Evolutionary conservation across 129 eudicot genomes (phyloP).

Genomic region (Ambrosia artemisiifolia): DNA sequence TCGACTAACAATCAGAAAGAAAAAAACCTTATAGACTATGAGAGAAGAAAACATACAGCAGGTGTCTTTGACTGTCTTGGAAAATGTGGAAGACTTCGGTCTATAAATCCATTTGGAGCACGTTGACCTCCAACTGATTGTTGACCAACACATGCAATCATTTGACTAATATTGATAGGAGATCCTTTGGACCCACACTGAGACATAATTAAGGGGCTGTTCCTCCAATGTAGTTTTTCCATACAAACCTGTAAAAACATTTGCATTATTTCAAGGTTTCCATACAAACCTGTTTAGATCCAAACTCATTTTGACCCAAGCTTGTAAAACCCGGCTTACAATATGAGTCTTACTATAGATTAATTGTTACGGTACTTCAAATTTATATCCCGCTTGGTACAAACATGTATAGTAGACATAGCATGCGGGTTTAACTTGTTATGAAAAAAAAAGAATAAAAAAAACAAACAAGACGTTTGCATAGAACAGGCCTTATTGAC

Average conservation of each 20-base stretch:
- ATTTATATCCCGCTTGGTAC: too few species aligned
- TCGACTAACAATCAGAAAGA: not conserved
- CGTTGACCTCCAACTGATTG: constrained; percentile 95
- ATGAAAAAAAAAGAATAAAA: too few species aligned
- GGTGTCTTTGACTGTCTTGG: constrained; percentile 74
- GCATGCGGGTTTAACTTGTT: too few species aligned
- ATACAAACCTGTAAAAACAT: constrained; percentile 58
- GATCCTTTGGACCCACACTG: constrained; percentile 99
- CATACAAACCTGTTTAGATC: not conserved
- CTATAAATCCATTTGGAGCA: constrained; percentile 93
- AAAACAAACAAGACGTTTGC: too few species aligned
- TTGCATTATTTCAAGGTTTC: not conserved
- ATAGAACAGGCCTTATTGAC: too few species aligned
- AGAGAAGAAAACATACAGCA: constrained; percentile 42
- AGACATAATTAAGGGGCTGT: constrained; percentile 95
- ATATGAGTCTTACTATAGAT: too few species aligned
- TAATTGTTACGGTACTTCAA: too few species aligned
- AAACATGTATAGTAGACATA: too few species aligned
- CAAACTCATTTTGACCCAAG: too few species aligned
- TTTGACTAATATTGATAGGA: constrained; percentile 93
- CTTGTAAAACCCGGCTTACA: too few species aligned
- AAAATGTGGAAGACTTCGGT: constrained; percentile 94
- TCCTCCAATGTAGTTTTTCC: constrained; percentile 81
- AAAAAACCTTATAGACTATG: not conserved
- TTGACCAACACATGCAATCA: constrained; percentile 99